These are phyloP conservation scores for Plectranthus barbatus DNA, from an alignment of 257 asterid genomes.

Conservation along the genomic window DNA sequence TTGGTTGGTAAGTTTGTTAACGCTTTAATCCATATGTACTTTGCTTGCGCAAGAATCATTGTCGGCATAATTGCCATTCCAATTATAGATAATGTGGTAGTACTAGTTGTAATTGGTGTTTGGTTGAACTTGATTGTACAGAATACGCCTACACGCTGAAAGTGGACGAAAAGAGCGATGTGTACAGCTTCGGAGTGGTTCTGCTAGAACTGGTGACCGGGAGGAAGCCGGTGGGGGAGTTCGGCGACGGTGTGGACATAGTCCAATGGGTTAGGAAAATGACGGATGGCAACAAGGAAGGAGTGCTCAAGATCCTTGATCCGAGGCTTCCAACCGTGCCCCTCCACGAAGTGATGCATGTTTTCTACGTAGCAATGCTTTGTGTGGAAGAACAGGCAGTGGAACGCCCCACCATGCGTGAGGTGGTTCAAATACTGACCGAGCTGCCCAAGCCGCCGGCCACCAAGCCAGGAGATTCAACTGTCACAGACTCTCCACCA, in stretches of 20 bases:
- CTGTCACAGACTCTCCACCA: too few relatives aligned
- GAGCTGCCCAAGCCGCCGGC: conserved; percentile 62
- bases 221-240: conserved; percentile 86
- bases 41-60: too few relatives aligned
- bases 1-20: too few relatives aligned
- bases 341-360: conserved; percentile 78
- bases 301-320: conserved; percentile 68
- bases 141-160: conserved; percentile 94
- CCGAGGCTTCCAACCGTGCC: conserved; percentile 78
- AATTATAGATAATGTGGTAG: neutral
- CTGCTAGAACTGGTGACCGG: conserved; percentile 80
- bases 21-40: too few relatives aligned
- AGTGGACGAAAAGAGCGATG: conserved; percentile 97
- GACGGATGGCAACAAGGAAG: conserved; percentile 79
- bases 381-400: conserved; percentile 96
- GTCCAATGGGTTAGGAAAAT: conserved; percentile 93
- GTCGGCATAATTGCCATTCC: too few relatives aligned
- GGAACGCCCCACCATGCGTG: conserved; percentile 95
- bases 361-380: conserved; percentile 88
- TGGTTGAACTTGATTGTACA: conserved; percentile 1
- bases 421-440: conserved; percentile 83
- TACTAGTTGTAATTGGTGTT: neutral
- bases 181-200: conserved; percentile 92
- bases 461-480: conserved; percentile 36
- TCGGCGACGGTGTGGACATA: conserved; percentile 95